A percentile compares a stretch with the other conserved stretches of the same genome.
These are phyloP conservation scores for Obelidium mucronatum DNA, from an alignment of 192 early-diverging fungal species.

Conservation along the genomic window DNA sequence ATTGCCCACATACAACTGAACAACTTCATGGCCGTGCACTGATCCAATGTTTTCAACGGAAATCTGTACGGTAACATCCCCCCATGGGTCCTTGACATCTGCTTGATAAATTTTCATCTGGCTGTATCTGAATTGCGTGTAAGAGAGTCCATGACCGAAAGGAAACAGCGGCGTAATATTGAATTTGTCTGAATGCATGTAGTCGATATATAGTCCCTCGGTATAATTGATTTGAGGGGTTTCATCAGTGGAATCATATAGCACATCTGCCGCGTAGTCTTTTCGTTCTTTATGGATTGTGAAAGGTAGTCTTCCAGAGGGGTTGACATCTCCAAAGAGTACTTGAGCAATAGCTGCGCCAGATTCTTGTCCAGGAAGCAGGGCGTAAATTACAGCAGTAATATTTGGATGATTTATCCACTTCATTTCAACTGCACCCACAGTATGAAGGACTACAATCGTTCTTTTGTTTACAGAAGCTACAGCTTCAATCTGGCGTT, in stretches of 20 bases:
- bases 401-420: slow-evolving; percentile 70
- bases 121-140: slow-evolving; percentile 64
- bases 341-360: slow-evolving; percentile 74
- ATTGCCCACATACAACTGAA: slow-evolving; percentile 52
- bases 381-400: slow-evolving; percentile 60
- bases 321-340: slow-evolving; percentile 71
- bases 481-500: slow-evolving; percentile 49
- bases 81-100: neutral
- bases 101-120: slow-evolving; percentile 13
- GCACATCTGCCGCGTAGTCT: slow-evolving; percentile 52
- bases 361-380: slow-evolving; percentile 71
- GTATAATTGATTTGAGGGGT: slow-evolving; percentile 50
- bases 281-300: slow-evolving; percentile 54
- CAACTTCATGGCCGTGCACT: slow-evolving; percentile 49
- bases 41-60: slow-evolving; percentile 48
- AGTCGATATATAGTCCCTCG: slow-evolving; percentile 65
- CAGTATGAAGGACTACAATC: slow-evolving; percentile 64
- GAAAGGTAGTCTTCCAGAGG: slow-evolving; percentile 71
- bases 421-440: slow-evolving; percentile 66
- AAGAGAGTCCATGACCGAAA: slow-evolving; percentile 73
- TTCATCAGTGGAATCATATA: slow-evolving; percentile 31
- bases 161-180: slow-evolving; percentile 57
- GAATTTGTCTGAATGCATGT: slow-evolving; percentile 56
- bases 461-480: slow-evolving; percentile 60
- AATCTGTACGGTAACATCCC: slow-evolving; percentile 37